phyloP scores from a whole-genome alignment of 257 asterid species.

The Gardenia jasminoides region DNA sequence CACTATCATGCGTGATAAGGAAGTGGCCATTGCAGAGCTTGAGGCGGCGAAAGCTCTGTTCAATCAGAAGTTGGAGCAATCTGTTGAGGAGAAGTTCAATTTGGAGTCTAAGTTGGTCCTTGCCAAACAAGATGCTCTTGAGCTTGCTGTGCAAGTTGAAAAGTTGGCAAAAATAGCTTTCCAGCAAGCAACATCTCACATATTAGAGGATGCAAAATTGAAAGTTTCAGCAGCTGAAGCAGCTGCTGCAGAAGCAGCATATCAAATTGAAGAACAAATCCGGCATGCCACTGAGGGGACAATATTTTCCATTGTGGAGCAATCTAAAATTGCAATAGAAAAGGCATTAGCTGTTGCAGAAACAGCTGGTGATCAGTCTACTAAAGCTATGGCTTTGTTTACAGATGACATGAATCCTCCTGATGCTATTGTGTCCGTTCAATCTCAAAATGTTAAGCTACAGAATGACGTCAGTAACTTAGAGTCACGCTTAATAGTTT shows the following conservation, averaged over 20 bases:
- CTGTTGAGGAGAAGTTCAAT: conserved; percentile 36
- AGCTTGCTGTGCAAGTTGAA: conserved; percentile 48
- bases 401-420: conserved; percentile 28
- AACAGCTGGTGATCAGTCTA: conserved; percentile 35
- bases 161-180: conserved; percentile 42
- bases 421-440: conserved; percentile 26
- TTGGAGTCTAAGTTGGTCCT: conserved; percentile 42
- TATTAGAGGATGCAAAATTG: conserved; percentile 40
- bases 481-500: conserved; percentile 22
- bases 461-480: conserved; percentile 30
- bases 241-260: conserved; percentile 41
- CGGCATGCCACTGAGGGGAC: conserved; percentile 36
- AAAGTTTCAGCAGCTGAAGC: conserved; percentile 43
- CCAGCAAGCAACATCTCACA: conserved; percentile 46
- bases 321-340: conserved; percentile 41
- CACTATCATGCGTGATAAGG: conserved; percentile 33
- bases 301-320: conserved; percentile 29
- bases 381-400: conserved; percentile 28
- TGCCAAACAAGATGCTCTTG: conserved; percentile 44
- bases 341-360: conserved; percentile 44
- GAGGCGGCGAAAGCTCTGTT: conserved; percentile 38
- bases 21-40: conserved; percentile 36
- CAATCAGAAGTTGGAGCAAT: conserved; percentile 31
- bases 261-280: conserved; percentile 37
- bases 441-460: conserved; percentile 34